Conservation (phyloP, 441 rosid species). For the Viola pubescens region DNA sequence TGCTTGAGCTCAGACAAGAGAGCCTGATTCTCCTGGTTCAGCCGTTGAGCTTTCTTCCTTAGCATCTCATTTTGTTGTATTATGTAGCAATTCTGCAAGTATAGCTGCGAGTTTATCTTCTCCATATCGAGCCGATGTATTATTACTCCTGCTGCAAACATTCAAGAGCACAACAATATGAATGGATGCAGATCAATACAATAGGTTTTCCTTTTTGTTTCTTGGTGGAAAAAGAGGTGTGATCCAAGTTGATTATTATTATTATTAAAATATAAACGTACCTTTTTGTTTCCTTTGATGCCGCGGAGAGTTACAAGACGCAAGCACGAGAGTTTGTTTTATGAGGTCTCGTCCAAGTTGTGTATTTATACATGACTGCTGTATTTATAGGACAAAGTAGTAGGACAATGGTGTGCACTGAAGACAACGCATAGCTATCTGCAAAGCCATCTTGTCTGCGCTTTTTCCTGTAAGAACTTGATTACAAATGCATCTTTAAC, state of each 20-base stretch:
- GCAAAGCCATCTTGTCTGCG: slow-evolving; percentile 20
- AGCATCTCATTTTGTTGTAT: slow-evolving; percentile 39
- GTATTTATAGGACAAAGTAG: background rate
- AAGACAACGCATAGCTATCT: slow-evolving; percentile 12
- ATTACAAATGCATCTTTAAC: slow-evolving; percentile 15
- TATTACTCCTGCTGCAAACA: slow-evolving; percentile 2
- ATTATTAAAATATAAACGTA: background rate
- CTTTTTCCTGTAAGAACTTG: slow-evolving; percentile 13
- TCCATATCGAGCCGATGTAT: slow-evolving; percentile 20
- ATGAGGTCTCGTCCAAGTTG: background rate
- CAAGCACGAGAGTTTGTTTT: background rate
- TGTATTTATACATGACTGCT: background rate
- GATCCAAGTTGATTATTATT: background rate
- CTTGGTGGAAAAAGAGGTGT: background rate
- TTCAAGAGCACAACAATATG: background rate
- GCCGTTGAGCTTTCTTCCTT: slow-evolving; percentile 35
- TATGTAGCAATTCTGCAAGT: slow-evolving; percentile 35
- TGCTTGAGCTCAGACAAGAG: slow-evolving; percentile 28
- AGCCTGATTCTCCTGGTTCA: slow-evolving; percentile 38
- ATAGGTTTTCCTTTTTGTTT: background rate
- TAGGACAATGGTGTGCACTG: background rate
- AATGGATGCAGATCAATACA: background rate
- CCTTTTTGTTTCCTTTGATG: background rate
- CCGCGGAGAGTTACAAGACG: background rate
- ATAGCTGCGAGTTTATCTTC: slow-evolving; percentile 27